phyloP scores from a whole-genome alignment of 148 eudicot genomes.

The Nepenthes gracilis region DNA sequence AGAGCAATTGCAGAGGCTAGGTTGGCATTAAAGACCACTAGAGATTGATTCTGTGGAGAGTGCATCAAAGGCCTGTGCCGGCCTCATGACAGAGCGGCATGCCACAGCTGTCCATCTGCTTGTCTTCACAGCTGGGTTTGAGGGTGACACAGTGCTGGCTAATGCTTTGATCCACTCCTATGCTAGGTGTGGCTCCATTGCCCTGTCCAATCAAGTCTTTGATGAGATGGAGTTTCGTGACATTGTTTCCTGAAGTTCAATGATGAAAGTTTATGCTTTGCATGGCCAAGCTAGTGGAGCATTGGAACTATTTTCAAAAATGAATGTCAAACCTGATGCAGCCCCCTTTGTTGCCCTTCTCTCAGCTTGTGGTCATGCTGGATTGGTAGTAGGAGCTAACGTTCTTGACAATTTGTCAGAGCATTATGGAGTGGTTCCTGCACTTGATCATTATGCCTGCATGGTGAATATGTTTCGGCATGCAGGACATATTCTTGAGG shows the following conservation, averaged over 20 bases:
- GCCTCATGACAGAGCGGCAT: slow-evolving; percentile 10
- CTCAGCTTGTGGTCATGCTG: slow-evolving; percentile 51
- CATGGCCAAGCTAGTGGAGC: slow-evolving; percentile 37
- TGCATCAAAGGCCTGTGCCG: slow-evolving; percentile 37
- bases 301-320: slow-evolving; percentile 16
- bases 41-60: not conserved
- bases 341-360: slow-evolving; percentile 39
- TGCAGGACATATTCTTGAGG: slow-evolving; percentile 31
- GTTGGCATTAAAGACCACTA: no score
- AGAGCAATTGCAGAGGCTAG: no score
- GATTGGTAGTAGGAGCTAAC: slow-evolving; percentile 29
- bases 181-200: slow-evolving; percentile 38
- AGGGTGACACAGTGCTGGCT: slow-evolving; percentile 17
- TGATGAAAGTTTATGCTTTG: slow-evolving; percentile 41
- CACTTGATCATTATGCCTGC: slow-evolving; percentile 47
- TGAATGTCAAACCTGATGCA: slow-evolving; percentile 34
- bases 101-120: slow-evolving; percentile 26
- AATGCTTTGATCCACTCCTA: slow-evolving; percentile 44
- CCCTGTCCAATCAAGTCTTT: slow-evolving; percentile 26
- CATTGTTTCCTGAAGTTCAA: slow-evolving; percentile 40
- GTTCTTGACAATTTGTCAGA: slow-evolving; percentile 24
- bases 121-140: slow-evolving; percentile 23
- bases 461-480: slow-evolving; percentile 47
- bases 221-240: slow-evolving; percentile 23
- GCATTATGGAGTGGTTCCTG: slow-evolving; percentile 27